Percentiles rank a stretch among this genome's conserved stretches.
These are phyloP conservation scores for Globisporangium spinosum DNA, from an alignment of 352 stramenopile genomes.

Conservation along the genomic window DNA sequence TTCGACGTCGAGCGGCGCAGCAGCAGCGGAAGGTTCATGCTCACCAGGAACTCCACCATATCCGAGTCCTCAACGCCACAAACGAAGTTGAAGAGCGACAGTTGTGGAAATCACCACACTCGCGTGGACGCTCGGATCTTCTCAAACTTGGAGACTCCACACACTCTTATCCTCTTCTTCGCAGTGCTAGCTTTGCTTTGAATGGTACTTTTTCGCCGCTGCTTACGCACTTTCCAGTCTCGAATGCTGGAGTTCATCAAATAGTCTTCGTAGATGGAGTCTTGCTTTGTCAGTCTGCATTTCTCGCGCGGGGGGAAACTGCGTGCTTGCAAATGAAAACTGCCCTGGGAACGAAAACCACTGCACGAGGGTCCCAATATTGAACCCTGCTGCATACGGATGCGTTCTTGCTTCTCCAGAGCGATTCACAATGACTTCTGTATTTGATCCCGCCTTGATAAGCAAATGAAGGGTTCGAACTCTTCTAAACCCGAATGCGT, in stretches of 20 bases:
- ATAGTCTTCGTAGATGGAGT: slow-evolving; percentile 32
- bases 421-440: slow-evolving; percentile 36
- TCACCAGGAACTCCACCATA: slow-evolving; percentile 29
- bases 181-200: slow-evolving; percentile 7
- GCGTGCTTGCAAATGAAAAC: slow-evolving; percentile 36
- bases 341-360: slow-evolving; percentile 64
- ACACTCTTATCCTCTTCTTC: background rate
- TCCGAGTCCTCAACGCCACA: slow-evolving; percentile 32
- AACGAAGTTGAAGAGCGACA: slow-evolving; percentile 37
- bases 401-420: slow-evolving; percentile 38
- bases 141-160: slow-evolving; percentile 17
- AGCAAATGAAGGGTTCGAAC: slow-evolving; percentile 31
- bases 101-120: slow-evolving; percentile 36
- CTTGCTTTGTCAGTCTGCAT: slow-evolving; percentile 19
- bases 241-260: slow-evolving; percentile 43
- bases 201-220: background rate
- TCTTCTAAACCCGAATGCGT: slow-evolving; percentile 50
- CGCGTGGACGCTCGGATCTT: slow-evolving; percentile 29
- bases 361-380: slow-evolving; percentile 37
- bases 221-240: slow-evolving; percentile 21
- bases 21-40: slow-evolving; percentile 26
- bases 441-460: slow-evolving; percentile 31
- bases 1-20: slow-evolving; percentile 35
- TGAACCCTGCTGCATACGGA: slow-evolving; percentile 46
- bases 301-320: slow-evolving; percentile 27